A percentile compares a stretch with the other conserved stretches of the same genome.
Conservation (phyloP, 2,329 filamentous ascomycete species). For the Lithohypha guttulata region DNA sequence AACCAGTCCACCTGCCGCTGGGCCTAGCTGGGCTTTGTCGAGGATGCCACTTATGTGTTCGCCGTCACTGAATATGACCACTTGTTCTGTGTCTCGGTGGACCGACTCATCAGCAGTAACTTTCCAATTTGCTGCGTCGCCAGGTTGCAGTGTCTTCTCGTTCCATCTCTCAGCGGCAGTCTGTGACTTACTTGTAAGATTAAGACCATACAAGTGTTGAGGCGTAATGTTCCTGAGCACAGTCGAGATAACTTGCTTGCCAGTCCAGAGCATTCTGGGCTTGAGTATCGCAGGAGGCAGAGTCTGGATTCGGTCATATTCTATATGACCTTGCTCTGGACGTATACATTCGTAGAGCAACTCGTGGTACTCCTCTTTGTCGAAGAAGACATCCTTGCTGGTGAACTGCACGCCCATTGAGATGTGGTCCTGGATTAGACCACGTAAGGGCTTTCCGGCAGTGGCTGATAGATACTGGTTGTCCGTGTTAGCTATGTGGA, state of each 20-base stretch:
- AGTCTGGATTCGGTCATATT: constrained; percentile 69
- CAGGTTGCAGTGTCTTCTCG: constrained; percentile 25
- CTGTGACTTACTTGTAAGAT: constrained; percentile 66
- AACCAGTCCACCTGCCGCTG: constrained; percentile 73
- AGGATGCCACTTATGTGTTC: constrained; percentile 84
- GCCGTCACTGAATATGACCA: constrained; percentile 73
- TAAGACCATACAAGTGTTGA: constrained; percentile 61
- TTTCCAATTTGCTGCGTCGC: constrained; percentile 33
- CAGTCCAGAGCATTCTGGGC: constrained; percentile 76
- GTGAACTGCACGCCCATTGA: constrained; percentile 88
- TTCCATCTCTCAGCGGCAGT: constrained; percentile 76
- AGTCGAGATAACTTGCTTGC: constrained; percentile 89
- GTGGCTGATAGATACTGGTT: constrained; percentile 94
- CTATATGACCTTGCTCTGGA: constrained; percentile 81
- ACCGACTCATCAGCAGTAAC: constrained; percentile 13
- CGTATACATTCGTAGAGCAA: constrained; percentile 83
- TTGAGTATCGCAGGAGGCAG: constrained; percentile 73
- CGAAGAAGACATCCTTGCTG: constrained; percentile 84
- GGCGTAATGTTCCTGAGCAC: constrained; percentile 88
- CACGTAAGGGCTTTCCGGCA: constrained; percentile 82
- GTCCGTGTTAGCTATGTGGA: constrained; percentile 90
- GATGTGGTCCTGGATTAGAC: constrained; percentile 96
- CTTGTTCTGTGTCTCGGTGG: constrained; percentile 54
- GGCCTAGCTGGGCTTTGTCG: constrained; percentile 91
- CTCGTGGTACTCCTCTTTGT: constrained; percentile 78